Conservation (phyloP, 2,329 filamentous ascomycete genomes). For the Bertia moriformis region DNA sequence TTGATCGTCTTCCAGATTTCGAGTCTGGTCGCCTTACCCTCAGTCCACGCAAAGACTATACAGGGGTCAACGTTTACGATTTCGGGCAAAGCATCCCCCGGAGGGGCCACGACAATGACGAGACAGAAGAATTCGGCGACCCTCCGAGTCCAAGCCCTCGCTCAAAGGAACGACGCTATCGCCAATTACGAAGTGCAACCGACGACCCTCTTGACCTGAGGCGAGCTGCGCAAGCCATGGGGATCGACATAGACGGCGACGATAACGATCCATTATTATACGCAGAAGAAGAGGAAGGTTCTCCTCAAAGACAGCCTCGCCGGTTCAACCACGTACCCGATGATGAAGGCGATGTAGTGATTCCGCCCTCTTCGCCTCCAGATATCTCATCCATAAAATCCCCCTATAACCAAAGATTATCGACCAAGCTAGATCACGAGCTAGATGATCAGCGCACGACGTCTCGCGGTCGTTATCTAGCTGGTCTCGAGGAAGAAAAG, state of each 20-base stretch:
- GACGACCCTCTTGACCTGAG: conserved; percentile 5
- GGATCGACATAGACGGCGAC: too few species aligned
- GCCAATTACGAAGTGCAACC: conserved; percentile 6
- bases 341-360: conserved; percentile 3
- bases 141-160: conserved; percentile 18
- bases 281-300: too few species aligned
- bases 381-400: conserved; percentile 10
- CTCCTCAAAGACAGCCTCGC: too few species aligned
- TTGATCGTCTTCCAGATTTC: conserved; percentile 1
- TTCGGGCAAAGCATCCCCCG: conserved; percentile 6
- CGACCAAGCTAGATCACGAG: too few species aligned
- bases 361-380: conserved; percentile 16
- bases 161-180: conserved; percentile 12
- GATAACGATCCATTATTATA: too few species aligned
- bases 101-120: conserved; percentile 6
- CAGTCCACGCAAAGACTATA: conserved; percentile 13
- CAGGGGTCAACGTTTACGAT: conserved; percentile 13
- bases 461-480: neutral
- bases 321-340: too few species aligned
- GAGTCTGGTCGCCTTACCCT: conserved; percentile 12
- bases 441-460: too few species aligned
- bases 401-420: conserved; percentile 4
- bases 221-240: neutral
- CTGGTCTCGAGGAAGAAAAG: neutral
- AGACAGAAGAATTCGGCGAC: conserved; percentile 13